phyloP scores from a whole-genome alignment of 2,329 filamentous ascomycete genomes.

The Fusarium heterosporum region DNA sequence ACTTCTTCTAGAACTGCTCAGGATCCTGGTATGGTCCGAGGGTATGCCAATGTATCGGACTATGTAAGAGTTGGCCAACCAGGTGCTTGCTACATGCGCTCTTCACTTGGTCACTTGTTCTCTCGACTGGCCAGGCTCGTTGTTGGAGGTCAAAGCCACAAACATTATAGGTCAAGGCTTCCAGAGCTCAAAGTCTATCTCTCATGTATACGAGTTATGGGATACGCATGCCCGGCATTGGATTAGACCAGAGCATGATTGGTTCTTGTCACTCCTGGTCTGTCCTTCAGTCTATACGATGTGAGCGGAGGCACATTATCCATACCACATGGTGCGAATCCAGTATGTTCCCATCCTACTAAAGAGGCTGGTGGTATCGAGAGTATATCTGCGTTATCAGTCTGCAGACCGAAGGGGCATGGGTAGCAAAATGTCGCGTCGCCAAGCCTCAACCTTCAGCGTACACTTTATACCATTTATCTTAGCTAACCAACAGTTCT shows the following conservation, averaged over 20 bases:
- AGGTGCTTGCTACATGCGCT: neutral
- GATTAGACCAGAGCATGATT: neutral
- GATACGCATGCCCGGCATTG: too few species aligned
- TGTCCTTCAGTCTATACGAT: neutral
- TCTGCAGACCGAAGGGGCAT: neutral
- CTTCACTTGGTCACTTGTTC: neutral
- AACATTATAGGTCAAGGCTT: neutral
- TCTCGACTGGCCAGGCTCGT: neutral
- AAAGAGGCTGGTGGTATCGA: neutral
- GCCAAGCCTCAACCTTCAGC: neutral
- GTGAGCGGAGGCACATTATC: neutral
- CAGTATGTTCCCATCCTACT: neutral
- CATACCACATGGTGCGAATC: neutral
- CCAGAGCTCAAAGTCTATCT: neutral
- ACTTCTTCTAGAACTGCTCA: neutral
- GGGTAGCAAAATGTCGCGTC: neutral
- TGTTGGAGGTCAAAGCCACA: neutral
- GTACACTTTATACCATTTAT: neutral
- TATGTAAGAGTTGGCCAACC: neutral
- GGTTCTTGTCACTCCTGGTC: neutral
- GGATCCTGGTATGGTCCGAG: neutral
- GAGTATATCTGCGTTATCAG: neutral
- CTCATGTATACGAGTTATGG: too few species aligned
- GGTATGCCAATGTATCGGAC: neutral
- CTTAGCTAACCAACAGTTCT: neutral